Percentiles rank a stretch among this genome's conserved stretches.
Conservation (phyloP, 495 filamentous ascomycete genomes). For the Tetracladium setigerum region DNA sequence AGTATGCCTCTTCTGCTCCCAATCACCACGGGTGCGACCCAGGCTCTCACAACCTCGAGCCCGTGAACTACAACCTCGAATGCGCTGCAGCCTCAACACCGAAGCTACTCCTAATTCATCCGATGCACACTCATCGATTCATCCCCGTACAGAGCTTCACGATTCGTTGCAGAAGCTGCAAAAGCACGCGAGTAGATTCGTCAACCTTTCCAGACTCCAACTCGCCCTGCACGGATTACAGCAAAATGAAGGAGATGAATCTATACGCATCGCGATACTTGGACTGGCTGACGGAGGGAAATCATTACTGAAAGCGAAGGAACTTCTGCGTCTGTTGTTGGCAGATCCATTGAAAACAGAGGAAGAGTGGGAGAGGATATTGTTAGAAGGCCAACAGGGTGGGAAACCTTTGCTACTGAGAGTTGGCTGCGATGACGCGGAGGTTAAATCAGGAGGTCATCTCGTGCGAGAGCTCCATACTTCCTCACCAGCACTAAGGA, state of each 20-base stretch:
- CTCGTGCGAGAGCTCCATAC: conserved; percentile 42
- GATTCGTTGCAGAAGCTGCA: conserved; percentile 54
- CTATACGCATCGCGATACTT: conserved; percentile 65
- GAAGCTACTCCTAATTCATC: not conserved
- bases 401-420: conserved; percentile 37
- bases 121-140: not conserved
- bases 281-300: conserved; percentile 29
- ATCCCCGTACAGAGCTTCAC: conserved; percentile 43
- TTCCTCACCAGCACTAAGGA: conserved; percentile 61
- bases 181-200: conserved; percentile 51
- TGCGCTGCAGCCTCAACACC: conserved; percentile 1
- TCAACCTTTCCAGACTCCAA: conserved; percentile 70
- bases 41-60: not conserved
- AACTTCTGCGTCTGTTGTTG: conserved; percentile 62
- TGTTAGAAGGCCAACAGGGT: conserved; percentile 39
- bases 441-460: conserved; percentile 7
- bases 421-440: conserved; percentile 21
- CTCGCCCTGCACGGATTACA: conserved; percentile 73
- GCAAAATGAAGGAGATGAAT: conserved; percentile 47
- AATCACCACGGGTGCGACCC: not conserved
- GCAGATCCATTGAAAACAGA: conserved; percentile 66
- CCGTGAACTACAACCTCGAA: conserved; percentile 1
- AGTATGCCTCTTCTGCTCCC: conserved; percentile 20
- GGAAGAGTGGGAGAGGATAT: conserved; percentile 61
- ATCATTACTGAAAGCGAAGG: conserved; percentile 34